Conservation (phyloP, 129 eudicot genomes). For the Scalesia atractyloides region DNA sequence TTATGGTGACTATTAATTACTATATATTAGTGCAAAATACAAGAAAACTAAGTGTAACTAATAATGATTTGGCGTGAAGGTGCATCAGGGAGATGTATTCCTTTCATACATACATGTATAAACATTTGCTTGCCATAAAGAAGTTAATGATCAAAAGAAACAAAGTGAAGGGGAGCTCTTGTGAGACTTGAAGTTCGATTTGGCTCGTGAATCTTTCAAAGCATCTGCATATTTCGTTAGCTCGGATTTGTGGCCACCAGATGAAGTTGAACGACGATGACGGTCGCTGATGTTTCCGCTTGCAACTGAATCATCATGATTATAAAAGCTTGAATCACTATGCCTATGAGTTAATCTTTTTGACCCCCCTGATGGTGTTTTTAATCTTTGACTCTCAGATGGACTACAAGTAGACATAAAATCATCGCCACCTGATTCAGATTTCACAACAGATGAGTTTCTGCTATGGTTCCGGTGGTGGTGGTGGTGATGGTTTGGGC, state of each 20-base stretch:
- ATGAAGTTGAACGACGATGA: constrained; percentile 6
- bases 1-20: no score
- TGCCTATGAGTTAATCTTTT: constrained; percentile 37
- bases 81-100: no score
- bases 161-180: constrained; percentile 53
- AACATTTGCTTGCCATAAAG: constrained; percentile 1
- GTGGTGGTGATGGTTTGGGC: background rate
- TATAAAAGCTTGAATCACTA: constrained; percentile 44
- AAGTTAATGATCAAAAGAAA: constrained; percentile 33
- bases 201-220: constrained; percentile 39
- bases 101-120: background rate
- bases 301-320: constrained; percentile 23
- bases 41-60: no score
- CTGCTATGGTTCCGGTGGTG: constrained; percentile 30
- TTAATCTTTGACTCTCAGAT: constrained; percentile 27
- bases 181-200: constrained; percentile 27
- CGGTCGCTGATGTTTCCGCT: constrained; percentile 16
- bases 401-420: constrained; percentile 25
- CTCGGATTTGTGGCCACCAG: constrained; percentile 39
- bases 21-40: no score
- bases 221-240: constrained; percentile 64
- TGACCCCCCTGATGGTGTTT: constrained; percentile 37
- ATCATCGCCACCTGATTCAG: constrained; percentile 35
- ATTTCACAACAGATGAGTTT: constrained; percentile 37
- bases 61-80: no score